phyloP scores from a whole-genome alignment of 805 yeast species.

The Schwanniomyces pseudopolymorphus region DNA sequence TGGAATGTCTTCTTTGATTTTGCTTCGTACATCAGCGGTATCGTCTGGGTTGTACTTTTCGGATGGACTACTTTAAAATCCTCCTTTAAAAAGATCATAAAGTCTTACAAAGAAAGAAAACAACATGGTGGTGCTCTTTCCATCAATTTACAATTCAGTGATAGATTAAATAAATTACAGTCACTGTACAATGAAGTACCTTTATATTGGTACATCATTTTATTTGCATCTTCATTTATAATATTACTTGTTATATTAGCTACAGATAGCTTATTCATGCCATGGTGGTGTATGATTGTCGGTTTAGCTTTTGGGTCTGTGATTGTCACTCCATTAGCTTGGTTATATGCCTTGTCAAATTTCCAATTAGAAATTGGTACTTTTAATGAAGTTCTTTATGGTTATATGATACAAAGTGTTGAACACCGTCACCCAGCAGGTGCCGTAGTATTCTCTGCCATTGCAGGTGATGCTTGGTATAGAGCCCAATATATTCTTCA shows the following conservation, averaged over 20 bases:
- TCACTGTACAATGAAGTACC: constrained; percentile 44
- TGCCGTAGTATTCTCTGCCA: constrained; percentile 48
- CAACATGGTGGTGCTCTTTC: constrained; percentile 2
- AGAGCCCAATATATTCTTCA: constrained; percentile 29
- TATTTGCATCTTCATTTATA: constrained; percentile 37
- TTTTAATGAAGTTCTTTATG: constrained; percentile 50
- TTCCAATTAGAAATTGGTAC: constrained; percentile 55
- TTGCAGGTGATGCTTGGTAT: constrained; percentile 59
- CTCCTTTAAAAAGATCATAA: constrained; percentile 14
- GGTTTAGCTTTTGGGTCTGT: constrained; percentile 45
- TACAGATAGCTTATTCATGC: constrained; percentile 36
- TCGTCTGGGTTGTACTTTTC: constrained; percentile 44
- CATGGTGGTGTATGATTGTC: constrained; percentile 44
- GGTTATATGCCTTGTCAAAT: constrained; percentile 50
- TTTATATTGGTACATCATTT: constrained; percentile 35
- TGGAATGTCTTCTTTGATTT: constrained; percentile 55
- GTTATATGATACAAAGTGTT: constrained; percentile 40
- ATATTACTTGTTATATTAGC: constrained; percentile 32
- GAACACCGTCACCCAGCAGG: constrained; percentile 45
- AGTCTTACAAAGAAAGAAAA: constrained; percentile 2
- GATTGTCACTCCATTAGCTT: constrained; percentile 49
- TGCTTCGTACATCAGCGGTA: constrained; percentile 51
- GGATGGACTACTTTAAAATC: constrained; percentile 26
- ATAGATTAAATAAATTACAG: constrained; percentile 43
- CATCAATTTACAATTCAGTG: constrained; percentile 27